Conservation (phyloP, 768 basidiomycete genomes). For the Lactarius indigo region DNA sequence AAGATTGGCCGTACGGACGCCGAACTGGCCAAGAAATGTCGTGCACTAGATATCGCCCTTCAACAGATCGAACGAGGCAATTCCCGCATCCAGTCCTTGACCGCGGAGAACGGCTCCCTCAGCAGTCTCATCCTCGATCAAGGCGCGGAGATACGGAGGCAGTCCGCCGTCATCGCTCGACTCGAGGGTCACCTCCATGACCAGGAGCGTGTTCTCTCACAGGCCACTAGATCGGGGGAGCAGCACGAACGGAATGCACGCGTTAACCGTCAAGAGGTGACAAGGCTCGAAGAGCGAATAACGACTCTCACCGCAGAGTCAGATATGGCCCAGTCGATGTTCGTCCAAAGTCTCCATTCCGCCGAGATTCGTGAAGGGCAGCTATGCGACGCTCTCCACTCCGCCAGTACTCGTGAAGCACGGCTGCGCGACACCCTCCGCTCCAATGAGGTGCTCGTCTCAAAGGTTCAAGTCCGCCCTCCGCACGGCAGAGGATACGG, state of each 20-base stretch:
- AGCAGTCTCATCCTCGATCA: not conserved
- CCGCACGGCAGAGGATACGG: not conserved
- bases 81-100: constrained; percentile 3
- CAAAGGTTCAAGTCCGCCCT: not conserved
- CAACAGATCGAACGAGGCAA: not conserved
- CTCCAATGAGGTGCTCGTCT: not conserved
- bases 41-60: constrained; percentile 4
- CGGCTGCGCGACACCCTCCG: constrained; percentile 1
- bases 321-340: not conserved
- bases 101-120: constrained; percentile 2
- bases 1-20: not conserved
- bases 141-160: not conserved
- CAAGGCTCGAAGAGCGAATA: constrained; percentile 6
- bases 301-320: not conserved
- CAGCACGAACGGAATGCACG: not conserved
- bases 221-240: not conserved
- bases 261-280: not conserved
- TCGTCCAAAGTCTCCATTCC: not conserved
- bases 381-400: not conserved
- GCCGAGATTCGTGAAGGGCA: not conserved
- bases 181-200: constrained; percentile 5
- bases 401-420: not conserved
- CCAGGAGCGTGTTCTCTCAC: not conserved
- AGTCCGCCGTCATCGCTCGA: not conserved
- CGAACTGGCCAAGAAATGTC: constrained; percentile 1